These are phyloP conservation scores for Cicer chorassanicum DNA, from an alignment of 306 rosid species.

Conservation along the genomic window DNA sequence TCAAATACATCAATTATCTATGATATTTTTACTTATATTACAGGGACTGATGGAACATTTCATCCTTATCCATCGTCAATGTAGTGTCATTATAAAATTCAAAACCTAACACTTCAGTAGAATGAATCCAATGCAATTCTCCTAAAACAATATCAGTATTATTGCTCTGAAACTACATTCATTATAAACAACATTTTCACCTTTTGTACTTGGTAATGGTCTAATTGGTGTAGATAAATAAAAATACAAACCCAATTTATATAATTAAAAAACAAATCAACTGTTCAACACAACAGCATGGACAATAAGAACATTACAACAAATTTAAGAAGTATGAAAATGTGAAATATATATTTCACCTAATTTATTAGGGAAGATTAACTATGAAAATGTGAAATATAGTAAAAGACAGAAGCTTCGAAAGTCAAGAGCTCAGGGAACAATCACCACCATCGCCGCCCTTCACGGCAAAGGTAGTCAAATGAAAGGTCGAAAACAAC, in stretches of 20 bases:
- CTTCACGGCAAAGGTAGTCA: background rate
- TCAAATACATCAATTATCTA: background rate
- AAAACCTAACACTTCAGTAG: background rate
- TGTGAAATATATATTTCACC: too few species aligned
- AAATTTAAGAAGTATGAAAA: background rate
- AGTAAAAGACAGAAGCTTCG: constrained; percentile 6
- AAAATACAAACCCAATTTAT: too few species aligned
- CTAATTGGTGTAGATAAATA: background rate
- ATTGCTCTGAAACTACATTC: background rate
- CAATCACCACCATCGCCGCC: constrained; percentile 6
- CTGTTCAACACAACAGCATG: background rate
- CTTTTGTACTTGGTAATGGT: background rate
- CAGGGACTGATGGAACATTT: background rate
- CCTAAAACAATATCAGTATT: background rate
- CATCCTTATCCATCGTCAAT: background rate
- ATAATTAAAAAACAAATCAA: background rate
- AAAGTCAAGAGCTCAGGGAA: constrained; percentile 15
- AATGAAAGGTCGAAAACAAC: background rate
- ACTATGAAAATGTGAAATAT: background rate
- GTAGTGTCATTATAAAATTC: constrained; percentile 1
- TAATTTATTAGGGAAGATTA: too few species aligned
- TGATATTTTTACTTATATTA: background rate
- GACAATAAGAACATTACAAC: background rate
- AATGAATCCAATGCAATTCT: background rate
- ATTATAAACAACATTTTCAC: background rate